Percentiles rank a stretch among this genome's conserved stretches.
These are phyloP conservation scores for Termitomyces titanicus DNA, from an alignment of 768 basidiomycete genomes.

Conservation along the genomic window DNA sequence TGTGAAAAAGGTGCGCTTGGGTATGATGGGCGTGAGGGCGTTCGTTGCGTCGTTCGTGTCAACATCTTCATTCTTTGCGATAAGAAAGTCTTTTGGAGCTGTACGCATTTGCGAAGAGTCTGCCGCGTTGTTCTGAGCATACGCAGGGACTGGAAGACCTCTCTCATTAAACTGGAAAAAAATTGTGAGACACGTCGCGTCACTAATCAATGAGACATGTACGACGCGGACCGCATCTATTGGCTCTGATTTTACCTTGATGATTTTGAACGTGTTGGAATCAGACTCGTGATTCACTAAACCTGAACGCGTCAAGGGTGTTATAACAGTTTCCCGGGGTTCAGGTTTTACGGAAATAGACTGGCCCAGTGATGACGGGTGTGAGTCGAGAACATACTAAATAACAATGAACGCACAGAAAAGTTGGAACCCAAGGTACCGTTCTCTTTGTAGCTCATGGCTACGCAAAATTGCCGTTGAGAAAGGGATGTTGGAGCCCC, in stretches of 20 bases:
- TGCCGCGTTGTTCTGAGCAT: slow-evolving; percentile 9
- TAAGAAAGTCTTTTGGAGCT: neutral
- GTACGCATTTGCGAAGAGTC: neutral
- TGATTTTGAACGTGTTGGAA: neutral
- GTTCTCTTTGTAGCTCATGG: slow-evolving; percentile 23
- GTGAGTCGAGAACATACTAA: neutral
- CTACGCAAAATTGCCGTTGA: slow-evolving; percentile 1
- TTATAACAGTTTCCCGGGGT: slow-evolving; percentile 13
- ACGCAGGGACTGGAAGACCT: slow-evolving; percentile 22
- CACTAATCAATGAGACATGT: slow-evolving; percentile 8
- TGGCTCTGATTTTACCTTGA: slow-evolving; percentile 29
- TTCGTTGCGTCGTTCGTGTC: slow-evolving; percentile 12
- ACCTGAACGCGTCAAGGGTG: slow-evolving; percentile 6
- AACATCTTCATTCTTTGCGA: slow-evolving; percentile 7
- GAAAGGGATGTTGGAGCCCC: neutral
- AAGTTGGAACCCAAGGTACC: slow-evolving; percentile 8
- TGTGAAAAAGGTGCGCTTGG: slow-evolving; percentile 26
- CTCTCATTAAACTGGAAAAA: slow-evolving; percentile 20
- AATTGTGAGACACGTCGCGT: slow-evolving; percentile 1
- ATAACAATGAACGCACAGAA: slow-evolving; percentile 1
- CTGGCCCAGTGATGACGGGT: neutral
- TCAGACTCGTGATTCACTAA: slow-evolving; percentile 8
- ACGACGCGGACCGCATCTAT: slow-evolving; percentile 24
- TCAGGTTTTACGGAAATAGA: slow-evolving; percentile 13
- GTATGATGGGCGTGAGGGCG: neutral